Percentiles rank a stretch among this genome's conserved stretches.
phyloP scores from a whole-genome alignment of 805 yeast genomes.

The Monosporozyma solicola region DNA sequence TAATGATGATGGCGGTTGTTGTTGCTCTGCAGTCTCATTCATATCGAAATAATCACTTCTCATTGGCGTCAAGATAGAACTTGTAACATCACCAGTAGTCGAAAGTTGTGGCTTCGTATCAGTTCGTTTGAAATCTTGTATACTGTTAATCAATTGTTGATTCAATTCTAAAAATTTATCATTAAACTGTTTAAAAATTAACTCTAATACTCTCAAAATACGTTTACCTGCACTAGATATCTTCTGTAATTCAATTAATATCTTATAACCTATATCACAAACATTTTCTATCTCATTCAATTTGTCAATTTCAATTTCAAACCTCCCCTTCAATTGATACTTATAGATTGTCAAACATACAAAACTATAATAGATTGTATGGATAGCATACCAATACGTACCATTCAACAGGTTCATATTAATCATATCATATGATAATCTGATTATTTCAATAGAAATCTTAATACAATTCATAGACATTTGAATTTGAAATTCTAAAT shows the following conservation, averaged over 20 bases:
- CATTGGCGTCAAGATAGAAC: background rate
- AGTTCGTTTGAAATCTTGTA: background rate
- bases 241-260: slow-evolving; percentile 56
- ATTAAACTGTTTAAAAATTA: slow-evolving; percentile 66
- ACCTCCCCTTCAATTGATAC: slow-evolving; percentile 8
- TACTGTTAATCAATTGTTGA: slow-evolving; percentile 1
- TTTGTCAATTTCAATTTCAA: background rate
- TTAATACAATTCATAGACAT: slow-evolving; percentile 78
- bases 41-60: background rate
- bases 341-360: slow-evolving; percentile 68
- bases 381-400: slow-evolving; percentile 86
- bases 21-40: background rate
- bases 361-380: slow-evolving; percentile 80
- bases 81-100: no score
- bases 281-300: slow-evolving; percentile 40
- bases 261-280: slow-evolving; percentile 63
- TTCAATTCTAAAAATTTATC: slow-evolving; percentile 31
- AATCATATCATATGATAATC: slow-evolving; percentile 72
- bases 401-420: slow-evolving; percentile 64
- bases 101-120: background rate
- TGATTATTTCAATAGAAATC: slow-evolving; percentile 75
- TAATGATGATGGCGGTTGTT: background rate
- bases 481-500: slow-evolving; percentile 48
- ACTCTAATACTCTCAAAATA: slow-evolving; percentile 66
- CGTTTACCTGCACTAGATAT: slow-evolving; percentile 65